Base-by-base conservation (phyloP, 805 yeast genomes). In the Wickerhamiella galacta region DNA sequence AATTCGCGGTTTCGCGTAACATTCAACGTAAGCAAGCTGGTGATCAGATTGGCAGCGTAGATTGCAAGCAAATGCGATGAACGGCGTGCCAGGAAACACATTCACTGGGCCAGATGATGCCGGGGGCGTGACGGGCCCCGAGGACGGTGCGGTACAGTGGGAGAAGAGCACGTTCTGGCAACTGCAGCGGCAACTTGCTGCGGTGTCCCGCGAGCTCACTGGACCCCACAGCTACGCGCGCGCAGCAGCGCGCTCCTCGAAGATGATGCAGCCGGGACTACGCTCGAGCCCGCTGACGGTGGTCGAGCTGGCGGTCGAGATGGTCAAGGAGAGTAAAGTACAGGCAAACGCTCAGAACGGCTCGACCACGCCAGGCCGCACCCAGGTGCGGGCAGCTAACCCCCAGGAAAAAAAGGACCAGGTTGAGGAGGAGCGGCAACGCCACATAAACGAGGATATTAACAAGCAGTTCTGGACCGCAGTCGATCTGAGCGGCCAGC, bases 391-490 rank as follows among this genome's bases (percentile, higher is more conserved):
- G 16, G 32, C 26, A 17, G 40, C 29, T 27, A 51, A 41, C 32
- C 40, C 45, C 39, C 55, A 40, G 30, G 48, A 50, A 37, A 44
- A 50, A 43, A 45, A 53, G 30, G 55, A 55, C 39, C 54, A 47
- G 34, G 41, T 56, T 34, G 59, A 60, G 39, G 61, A 60, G 16
- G 56, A 60, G 35, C 51, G 58, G 40, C 63, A 53, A 40, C 52
- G 56, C 22, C 48, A 45, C 27, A 50, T 54, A 38, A 56, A 54
- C 36, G 57, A 54, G 43, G 57, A 51, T 29, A 38, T 52, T 33
- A 50, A 61, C 45, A 75, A 74, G 38, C 95, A 85, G 57, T 66
- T 79, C 49, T 90, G 99, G 99, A 78, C 92, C 34, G 87, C 85
- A 4, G 61, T 90, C 42, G 99, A 90, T 58, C 61, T 87, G 42